A percentile compares a stretch with the other conserved stretches of the same genome.
Conservation (phyloP, 352 stramenopile genomes). For the Phytopythium aichiense region DNA sequence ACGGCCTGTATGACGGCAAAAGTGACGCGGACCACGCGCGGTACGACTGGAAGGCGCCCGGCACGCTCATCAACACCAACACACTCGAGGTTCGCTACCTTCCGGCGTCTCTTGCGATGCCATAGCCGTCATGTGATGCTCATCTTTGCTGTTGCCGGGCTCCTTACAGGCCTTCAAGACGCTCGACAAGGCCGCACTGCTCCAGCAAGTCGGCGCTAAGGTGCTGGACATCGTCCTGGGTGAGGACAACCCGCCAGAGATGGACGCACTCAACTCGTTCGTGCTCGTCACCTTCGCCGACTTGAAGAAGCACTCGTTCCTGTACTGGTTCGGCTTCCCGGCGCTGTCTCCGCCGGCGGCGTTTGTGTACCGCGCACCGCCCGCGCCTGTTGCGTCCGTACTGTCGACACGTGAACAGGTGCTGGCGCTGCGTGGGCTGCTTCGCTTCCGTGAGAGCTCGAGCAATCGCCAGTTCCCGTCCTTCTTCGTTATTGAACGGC, state of each 20-base stretch:
- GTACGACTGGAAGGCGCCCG: conserved; percentile 76
- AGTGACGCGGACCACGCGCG: conserved; percentile 45
- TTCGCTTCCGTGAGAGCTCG: conserved; percentile 31
- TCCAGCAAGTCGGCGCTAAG: conserved; percentile 36
- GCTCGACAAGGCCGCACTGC: conserved; percentile 74
- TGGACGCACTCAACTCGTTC: conserved; percentile 79
- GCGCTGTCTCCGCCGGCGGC: conserved; percentile 46
- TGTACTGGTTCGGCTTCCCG: conserved; percentile 94
- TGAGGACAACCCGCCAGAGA: conserved; percentile 4
- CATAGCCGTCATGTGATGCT: background rate
- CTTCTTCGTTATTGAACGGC: conserved; percentile 70
- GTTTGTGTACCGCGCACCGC: conserved; percentile 27
- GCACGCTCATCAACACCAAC: conserved; percentile 80
- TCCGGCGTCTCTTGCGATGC: background rate
- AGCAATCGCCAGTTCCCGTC: conserved; percentile 29
- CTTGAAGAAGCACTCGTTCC: conserved; percentile 91
- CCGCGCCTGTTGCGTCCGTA: conserved; percentile 21
- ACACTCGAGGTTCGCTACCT: conserved; percentile 63
- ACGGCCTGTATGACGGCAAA: background rate
- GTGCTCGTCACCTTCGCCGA: conserved; percentile 91
- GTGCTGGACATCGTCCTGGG: conserved; percentile 33
- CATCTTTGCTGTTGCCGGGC: background rate
- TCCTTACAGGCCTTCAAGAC: conserved; percentile 69
- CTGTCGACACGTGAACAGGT: conserved; percentile 39
- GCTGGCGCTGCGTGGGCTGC: conserved; percentile 29